A percentile compares a stretch with the other conserved stretches of the same genome.
phyloP scores from a whole-genome alignment of 2,329 filamentous ascomycete species.

The Thermomyces lanuginosus region DNA sequence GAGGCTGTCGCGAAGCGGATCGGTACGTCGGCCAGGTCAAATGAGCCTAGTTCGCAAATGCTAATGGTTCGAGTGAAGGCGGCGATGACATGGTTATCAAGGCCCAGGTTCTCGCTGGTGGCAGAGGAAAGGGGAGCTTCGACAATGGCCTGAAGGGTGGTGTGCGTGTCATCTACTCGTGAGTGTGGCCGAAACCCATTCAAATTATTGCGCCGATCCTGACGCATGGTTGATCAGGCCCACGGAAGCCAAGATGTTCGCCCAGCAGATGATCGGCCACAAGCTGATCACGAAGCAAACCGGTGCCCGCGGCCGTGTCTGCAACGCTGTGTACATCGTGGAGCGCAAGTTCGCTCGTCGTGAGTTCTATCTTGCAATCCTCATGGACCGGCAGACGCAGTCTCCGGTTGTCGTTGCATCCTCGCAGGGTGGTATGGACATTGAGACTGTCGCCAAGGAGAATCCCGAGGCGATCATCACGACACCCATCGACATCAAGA shows the following conservation, averaged over 20 bases:
- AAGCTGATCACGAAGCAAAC: slow-evolving; percentile 99
- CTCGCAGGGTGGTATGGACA: slow-evolving; percentile 98
- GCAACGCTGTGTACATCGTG: slow-evolving; percentile 96
- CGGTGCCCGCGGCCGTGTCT: slow-evolving; percentile 78
- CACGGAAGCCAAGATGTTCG: slow-evolving; percentile 90
- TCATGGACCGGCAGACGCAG: slow-evolving; percentile 92
- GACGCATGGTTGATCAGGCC: slow-evolving; percentile 35
- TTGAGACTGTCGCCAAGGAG: slow-evolving; percentile 96
- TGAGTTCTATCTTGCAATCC: slow-evolving; percentile 96
- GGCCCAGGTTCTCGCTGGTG: slow-evolving; percentile 94
- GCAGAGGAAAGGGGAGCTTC: slow-evolving; percentile 93
- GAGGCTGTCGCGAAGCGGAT: slow-evolving; percentile 83
- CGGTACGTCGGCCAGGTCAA: slow-evolving; percentile 35
- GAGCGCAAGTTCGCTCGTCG: slow-evolving; percentile 98
- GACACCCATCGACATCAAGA: slow-evolving; percentile 83
- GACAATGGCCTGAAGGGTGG: slow-evolving; percentile 98
- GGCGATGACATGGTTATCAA: slow-evolving; percentile 98
- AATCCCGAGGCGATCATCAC: slow-evolving; percentile 90
- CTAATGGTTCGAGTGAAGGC: slow-evolving; percentile 27
- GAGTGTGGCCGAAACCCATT: slow-evolving; percentile 15
- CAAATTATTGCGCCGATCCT: slow-evolving; percentile 4
- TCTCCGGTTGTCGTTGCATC: slow-evolving; percentile 91
- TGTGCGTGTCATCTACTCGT: slow-evolving; percentile 96
- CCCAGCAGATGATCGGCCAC: slow-evolving; percentile 98
- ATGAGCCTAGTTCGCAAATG: slow-evolving; percentile 1